Conservation (phyloP, 805 yeast species). For the Komagataella kurtzmanii region DNA sequence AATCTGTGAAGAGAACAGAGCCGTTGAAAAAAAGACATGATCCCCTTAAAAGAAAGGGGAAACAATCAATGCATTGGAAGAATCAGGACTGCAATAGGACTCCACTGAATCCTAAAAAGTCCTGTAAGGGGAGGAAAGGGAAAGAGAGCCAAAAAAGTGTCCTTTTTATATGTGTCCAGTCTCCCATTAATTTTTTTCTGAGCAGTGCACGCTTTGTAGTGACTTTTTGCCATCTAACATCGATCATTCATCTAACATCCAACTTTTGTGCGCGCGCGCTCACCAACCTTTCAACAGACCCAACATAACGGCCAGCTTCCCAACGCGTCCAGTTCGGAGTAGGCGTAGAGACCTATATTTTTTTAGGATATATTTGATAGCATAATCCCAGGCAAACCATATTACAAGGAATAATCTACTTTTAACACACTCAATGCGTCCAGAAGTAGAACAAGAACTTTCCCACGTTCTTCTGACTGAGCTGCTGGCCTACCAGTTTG, state of each 20-base stretch:
- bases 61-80: neutral
- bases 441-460: conserved; percentile 95
- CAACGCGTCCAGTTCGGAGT: neutral
- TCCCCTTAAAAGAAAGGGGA: neutral
- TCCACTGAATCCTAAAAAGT: neutral
- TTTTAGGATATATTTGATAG: neutral
- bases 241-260: too few relatives aligned
- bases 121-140: neutral
- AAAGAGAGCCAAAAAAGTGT: neutral
- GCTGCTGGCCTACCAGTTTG: conserved; percentile 95
- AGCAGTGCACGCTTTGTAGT: neutral
- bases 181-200: neutral
- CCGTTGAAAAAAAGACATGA: neutral
- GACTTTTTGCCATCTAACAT: neutral
- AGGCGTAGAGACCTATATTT: neutral
- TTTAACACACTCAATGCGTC: conserved; percentile 37
- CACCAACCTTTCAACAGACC: neutral
- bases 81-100: neutral
- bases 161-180: neutral
- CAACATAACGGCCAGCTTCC: conserved; percentile 1
- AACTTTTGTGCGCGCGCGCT: neutral
- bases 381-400: neutral
- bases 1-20: neutral
- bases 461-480: conserved; percentile 92
- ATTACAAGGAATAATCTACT: neutral